Conservation (phyloP, 441 rosid species). For the Arabidopsis hybrid region DNA sequence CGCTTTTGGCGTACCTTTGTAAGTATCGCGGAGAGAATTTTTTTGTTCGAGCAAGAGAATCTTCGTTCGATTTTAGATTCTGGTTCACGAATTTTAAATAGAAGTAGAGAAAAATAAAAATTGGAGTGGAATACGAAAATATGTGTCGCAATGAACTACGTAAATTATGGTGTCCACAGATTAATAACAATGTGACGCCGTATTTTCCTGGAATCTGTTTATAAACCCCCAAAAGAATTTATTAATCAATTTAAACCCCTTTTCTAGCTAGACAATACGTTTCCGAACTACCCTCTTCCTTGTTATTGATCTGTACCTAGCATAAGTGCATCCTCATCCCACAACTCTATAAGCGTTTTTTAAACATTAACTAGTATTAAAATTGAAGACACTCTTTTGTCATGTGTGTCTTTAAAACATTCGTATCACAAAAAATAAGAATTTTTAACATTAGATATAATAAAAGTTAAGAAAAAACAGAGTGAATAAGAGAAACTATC, state of each 20-base stretch:
- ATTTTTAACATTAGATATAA: no score
- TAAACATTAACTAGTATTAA: no score
- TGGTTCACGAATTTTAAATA: slow-evolving; percentile 22
- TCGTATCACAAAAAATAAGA: no score
- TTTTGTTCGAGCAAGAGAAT: slow-evolving; percentile 37
- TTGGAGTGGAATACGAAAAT: slow-evolving; percentile 36
- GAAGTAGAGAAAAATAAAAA: slow-evolving; percentile 22
- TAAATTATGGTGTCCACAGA: slow-evolving; percentile 65
- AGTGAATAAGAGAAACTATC: no score
- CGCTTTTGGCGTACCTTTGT: slow-evolving; percentile 37
- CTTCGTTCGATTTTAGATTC: slow-evolving; percentile 29
- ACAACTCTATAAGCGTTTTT: no score
- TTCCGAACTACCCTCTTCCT: not conserved
- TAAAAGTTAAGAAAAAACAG: no score
- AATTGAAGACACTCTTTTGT: no score
- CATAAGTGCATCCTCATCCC: no score
- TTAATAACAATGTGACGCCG: slow-evolving; percentile 24
- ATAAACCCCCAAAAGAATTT: not conserved
- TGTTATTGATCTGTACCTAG: no score
- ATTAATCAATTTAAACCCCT: not conserved
- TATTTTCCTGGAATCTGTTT: not conserved
- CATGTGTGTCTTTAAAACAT: no score
- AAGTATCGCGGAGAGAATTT: slow-evolving; percentile 16
- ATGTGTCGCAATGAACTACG: slow-evolving; percentile 35
- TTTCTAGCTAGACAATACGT: not conserved